phyloP scores from a whole-genome alignment of 495 filamentous ascomycete genomes.

The Aspergillus kassunensis region DNA sequence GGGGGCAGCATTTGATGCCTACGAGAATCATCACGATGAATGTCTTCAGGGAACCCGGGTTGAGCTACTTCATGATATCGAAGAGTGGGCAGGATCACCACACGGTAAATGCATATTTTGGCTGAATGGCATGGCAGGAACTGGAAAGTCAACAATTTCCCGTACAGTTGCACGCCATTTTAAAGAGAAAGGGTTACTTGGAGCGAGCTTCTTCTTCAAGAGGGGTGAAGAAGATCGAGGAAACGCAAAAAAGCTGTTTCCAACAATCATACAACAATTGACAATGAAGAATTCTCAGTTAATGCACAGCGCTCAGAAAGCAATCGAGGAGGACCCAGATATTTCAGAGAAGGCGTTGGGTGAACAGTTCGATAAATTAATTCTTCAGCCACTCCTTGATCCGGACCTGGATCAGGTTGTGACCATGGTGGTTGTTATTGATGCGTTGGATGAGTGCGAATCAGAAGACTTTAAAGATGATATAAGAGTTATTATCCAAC shows the following conservation, averaged over 20 bases:
- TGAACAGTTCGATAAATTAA: not conserved
- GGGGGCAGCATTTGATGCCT: not conserved
- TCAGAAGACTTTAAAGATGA: not conserved
- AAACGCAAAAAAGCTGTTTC: not conserved
- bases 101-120: slow-evolving; percentile 1
- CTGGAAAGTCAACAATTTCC: slow-evolving; percentile 2
- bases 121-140: not conserved
- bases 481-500: not conserved
- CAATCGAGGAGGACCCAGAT: not conserved
- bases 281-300: not conserved
- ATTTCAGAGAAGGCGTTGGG: not conserved
- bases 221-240: not conserved
- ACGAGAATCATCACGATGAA: not conserved
- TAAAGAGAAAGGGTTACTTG: not conserved
- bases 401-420: not conserved
- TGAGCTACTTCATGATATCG: not conserved
- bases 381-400: not conserved
- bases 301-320: not conserved
- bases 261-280: not conserved
- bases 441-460: slow-evolving; percentile 3
- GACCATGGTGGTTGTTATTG: not conserved
- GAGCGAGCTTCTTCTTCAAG: not conserved
- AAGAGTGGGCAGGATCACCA: not conserved
- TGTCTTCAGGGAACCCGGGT: not conserved
- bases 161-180: not conserved